phyloP scores from a whole-genome alignment of 768 basidiomycete genomes.

The Lentinula detonsa region DNA sequence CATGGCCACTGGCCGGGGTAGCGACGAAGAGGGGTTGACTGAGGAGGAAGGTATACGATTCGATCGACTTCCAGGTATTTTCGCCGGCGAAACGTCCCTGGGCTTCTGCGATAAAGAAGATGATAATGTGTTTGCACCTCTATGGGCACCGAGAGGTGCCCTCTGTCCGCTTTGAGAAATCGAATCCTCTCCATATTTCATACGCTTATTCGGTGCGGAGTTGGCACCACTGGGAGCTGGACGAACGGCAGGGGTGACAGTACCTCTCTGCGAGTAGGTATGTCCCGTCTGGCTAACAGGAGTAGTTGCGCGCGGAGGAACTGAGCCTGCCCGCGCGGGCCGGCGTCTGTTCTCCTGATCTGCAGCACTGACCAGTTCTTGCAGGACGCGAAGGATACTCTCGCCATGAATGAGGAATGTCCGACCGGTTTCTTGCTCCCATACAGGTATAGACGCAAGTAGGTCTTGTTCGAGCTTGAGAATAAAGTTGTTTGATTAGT shows the following conservation, averaged over 20 bases:
- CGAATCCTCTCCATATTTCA: conserved; percentile 41
- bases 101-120: conserved; percentile 6
- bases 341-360: conserved; percentile 65
- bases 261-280: conserved; percentile 34
- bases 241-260: conserved; percentile 61
- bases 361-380: conserved; percentile 61
- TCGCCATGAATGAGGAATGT: conserved; percentile 84
- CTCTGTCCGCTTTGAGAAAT: conserved; percentile 19
- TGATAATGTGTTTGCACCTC: conserved; percentile 26
- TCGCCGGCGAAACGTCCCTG: conserved; percentile 42
- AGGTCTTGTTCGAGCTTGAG: conserved; percentile 85
- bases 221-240: conserved; percentile 38
- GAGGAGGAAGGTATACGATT: conserved; percentile 13
- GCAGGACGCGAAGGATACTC: conserved; percentile 72
- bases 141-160: conserved; percentile 35
- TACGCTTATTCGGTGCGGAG: conserved; percentile 60
- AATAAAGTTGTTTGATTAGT: not conserved
- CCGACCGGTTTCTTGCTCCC: conserved; percentile 74
- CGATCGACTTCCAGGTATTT: conserved; percentile 28
- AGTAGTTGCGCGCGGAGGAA: conserved; percentile 58
- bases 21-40: conserved; percentile 22
- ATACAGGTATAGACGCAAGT: conserved; percentile 66
- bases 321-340: conserved; percentile 46
- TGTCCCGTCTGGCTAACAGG: conserved; percentile 32
- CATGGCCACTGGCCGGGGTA: conserved; percentile 40